These are phyloP conservation scores for Chaetoceros muelleri DNA, from an alignment of 108 stramenopile species.

Conservation along the genomic window DNA sequence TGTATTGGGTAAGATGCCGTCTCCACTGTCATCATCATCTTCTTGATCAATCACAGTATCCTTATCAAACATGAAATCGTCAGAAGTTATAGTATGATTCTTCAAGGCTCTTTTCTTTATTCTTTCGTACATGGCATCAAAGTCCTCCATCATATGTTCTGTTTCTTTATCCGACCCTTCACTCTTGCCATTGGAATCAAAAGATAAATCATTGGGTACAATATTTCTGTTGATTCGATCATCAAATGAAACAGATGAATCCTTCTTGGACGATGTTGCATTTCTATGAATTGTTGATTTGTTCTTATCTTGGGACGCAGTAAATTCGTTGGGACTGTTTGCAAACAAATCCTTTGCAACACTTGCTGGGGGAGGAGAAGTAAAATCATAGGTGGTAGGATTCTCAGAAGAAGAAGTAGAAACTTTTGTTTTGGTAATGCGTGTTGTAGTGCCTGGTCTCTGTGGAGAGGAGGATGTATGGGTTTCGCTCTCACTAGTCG, in stretches of 20 bases:
- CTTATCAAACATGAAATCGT: too few species aligned
- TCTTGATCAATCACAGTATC: not conserved
- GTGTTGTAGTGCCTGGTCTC: too few species aligned
- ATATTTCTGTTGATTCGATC: not conserved
- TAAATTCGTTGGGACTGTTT: too few species aligned
- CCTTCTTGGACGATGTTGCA: not conserved
- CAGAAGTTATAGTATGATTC: too few species aligned
- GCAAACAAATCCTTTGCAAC: too few species aligned
- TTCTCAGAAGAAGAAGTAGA: too few species aligned
- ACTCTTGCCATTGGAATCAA: not conserved
- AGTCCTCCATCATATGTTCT: not conserved
- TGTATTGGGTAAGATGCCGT: not conserved
- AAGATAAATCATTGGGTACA: not conserved
- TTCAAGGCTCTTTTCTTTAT: not conserved
- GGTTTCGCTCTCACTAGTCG: too few species aligned
- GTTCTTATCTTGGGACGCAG: not conserved
- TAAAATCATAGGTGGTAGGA: too few species aligned
- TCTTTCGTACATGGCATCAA: not conserved
- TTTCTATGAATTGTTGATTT: too few species aligned
- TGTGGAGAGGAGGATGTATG: too few species aligned
- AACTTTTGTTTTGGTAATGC: too few species aligned
- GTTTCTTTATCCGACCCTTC: not conserved
- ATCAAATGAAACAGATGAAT: not conserved
- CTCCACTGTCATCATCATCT: not conserved
- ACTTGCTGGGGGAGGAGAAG: too few species aligned